These are phyloP conservation scores for Lagerstroemia speciosa DNA, from an alignment of 345 rosid species.

Conservation along the genomic window DNA sequence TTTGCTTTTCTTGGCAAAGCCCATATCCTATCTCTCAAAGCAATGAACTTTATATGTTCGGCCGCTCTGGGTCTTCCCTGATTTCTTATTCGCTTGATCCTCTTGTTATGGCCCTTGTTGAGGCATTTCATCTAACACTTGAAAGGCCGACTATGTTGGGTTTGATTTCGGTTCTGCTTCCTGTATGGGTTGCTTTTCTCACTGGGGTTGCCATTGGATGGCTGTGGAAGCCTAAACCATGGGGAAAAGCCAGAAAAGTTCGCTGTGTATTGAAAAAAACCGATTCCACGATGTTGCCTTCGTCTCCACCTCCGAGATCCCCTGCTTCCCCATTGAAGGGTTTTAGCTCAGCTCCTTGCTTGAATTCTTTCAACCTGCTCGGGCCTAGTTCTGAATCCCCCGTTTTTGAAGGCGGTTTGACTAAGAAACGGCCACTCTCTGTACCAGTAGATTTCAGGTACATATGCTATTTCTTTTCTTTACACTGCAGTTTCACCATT, in stretches of 20 bases:
- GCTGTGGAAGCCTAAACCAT: slow-evolving; percentile 63
- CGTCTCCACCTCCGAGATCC: slow-evolving; percentile 5
- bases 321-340: slow-evolving; percentile 30
- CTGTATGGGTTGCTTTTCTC: slow-evolving; percentile 46
- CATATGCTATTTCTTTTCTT: neutral
- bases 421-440: slow-evolving; percentile 11
- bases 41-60: neutral
- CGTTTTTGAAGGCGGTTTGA: slow-evolving; percentile 11
- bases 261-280: slow-evolving; percentile 25
- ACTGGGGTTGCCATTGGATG: slow-evolving; percentile 54
- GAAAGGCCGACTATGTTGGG: slow-evolving; percentile 14
- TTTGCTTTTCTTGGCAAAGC: neutral
- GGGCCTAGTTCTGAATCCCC: slow-evolving; percentile 22
- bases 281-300: slow-evolving; percentile 22
- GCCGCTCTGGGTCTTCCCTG: neutral
- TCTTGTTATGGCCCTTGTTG: slow-evolving; percentile 6
- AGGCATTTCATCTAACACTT: slow-evolving; percentile 4
- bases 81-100: neutral
- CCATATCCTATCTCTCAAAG: neutral
- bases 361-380: slow-evolving; percentile 23
- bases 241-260: slow-evolving; percentile 11
- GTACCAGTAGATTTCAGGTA: slow-evolving; percentile 29
- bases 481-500: too few relatives aligned
- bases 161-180: slow-evolving; percentile 19
- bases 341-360: slow-evolving; percentile 32